Conservation (phyloP, 2,329 filamentous ascomycete species). For the Aquanectria penicillioides region DNA sequence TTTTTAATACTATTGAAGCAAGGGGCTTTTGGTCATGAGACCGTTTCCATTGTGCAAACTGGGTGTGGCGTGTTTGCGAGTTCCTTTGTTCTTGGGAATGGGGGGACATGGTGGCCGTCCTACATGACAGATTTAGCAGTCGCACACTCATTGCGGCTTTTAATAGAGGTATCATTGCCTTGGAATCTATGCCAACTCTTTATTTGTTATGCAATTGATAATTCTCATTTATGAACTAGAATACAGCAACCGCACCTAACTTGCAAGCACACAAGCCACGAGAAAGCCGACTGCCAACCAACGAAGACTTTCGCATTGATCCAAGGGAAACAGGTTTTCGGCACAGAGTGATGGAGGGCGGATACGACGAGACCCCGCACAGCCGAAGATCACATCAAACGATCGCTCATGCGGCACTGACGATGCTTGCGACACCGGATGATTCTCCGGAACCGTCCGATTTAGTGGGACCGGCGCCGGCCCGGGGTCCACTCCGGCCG, state of each 20-base stretch:
- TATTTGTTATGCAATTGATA: too few species aligned
- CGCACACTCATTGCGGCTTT: too few species aligned
- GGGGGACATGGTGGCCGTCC: background rate
- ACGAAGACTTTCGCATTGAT: too few species aligned
- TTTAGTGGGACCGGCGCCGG: slow-evolving; percentile 21
- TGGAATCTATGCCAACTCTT: too few species aligned
- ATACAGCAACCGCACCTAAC: too few species aligned
- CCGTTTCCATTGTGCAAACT: slow-evolving; percentile 4
- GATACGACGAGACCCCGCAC: background rate
- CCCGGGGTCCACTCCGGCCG: slow-evolving; percentile 17
- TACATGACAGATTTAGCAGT: too few species aligned
- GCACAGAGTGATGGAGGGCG: background rate
- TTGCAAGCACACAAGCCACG: too few species aligned
- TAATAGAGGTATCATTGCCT: too few species aligned
- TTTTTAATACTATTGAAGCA: background rate
- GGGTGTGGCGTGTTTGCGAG: slow-evolving; percentile 16
- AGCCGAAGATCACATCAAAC: background rate
- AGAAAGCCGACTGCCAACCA: too few species aligned
- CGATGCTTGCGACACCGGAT: slow-evolving; percentile 9
- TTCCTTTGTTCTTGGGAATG: slow-evolving; percentile 30
- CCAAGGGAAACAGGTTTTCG: too few species aligned
- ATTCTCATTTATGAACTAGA: too few species aligned
- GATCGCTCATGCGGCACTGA: background rate
- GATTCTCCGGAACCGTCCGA: slow-evolving; percentile 20
- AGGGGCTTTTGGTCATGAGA: background rate